Percentiles rank a stretch among this genome's conserved stretches.
Evolutionary conservation across 192 early-diverging fungal genomes (phyloP).

Genomic region (Umbelopsis isabellina): DNA sequence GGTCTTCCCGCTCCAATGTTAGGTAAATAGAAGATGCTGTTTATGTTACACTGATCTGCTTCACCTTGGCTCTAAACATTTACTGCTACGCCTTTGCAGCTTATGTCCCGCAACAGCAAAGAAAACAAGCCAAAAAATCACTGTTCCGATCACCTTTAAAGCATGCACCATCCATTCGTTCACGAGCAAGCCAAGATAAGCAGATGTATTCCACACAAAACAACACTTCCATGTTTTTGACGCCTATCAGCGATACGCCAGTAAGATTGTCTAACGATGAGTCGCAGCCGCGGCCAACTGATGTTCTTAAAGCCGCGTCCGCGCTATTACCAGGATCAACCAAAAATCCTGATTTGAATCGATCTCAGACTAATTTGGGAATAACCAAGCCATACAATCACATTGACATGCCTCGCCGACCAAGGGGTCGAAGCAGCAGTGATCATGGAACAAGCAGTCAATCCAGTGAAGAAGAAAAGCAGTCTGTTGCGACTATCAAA

Average conservation of each 20-base stretch:
- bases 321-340: conserved; percentile 18
- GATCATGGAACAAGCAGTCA: neutral
- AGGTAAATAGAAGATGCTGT: conserved; percentile 1
- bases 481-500: neutral
- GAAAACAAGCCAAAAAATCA: neutral
- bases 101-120: neutral
- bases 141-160: conserved; percentile 5
- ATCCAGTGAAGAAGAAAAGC: neutral
- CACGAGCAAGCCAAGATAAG: neutral
- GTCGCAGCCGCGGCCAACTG: neutral
- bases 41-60: neutral
- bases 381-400: conserved; percentile 13
- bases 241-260: neutral
- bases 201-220: neutral
- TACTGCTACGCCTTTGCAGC: neutral
- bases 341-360: conserved; percentile 10
- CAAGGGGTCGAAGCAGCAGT: neutral
- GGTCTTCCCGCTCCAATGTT: conserved; percentile 24
- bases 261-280: neutral
- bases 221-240: conserved; percentile 1
- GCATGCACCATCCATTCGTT: neutral
- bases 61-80: neutral
- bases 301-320: conserved; percentile 33
- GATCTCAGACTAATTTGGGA: neutral
- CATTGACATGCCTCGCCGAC: conserved; percentile 5